Evolutionary conservation across 352 stramenopile genomes (phyloP).

Genomic region (Phytopythium cucurbitacearum): DNA sequence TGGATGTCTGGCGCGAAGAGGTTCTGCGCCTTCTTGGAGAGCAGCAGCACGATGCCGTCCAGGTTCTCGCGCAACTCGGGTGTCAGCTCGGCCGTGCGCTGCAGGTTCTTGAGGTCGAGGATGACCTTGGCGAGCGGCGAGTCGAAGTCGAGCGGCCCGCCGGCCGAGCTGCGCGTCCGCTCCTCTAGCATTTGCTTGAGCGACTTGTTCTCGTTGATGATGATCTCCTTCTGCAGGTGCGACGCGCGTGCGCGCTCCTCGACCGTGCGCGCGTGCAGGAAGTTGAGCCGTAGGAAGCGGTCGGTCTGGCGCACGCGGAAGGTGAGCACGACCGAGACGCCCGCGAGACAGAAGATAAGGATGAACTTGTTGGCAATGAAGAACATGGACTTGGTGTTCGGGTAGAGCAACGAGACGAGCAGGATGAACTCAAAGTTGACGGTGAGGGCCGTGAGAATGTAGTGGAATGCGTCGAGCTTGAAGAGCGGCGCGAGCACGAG

Average conservation of each 20-base stretch:
- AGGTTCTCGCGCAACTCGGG: conserved; percentile 67
- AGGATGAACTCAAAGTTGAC: conserved; percentile 67
- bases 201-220: conserved; percentile 82
- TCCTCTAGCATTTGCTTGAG: conserved; percentile 82
- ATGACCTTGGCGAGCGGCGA: conserved; percentile 80
- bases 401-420: conserved; percentile 56
- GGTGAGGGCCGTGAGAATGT: conserved; percentile 52
- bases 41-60: conserved; percentile 64
- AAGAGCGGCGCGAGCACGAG: conserved; percentile 62
- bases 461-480: conserved; percentile 73
- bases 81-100: conserved; percentile 51
- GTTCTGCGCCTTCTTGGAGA: conserved; percentile 80
- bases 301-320: conserved; percentile 73
- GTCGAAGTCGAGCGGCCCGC: conserved; percentile 59
- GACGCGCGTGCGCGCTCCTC: conserved; percentile 63
- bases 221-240: conserved; percentile 72
- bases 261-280: conserved; percentile 67
- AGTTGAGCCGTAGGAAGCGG: conserved; percentile 70
- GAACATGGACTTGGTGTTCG: conserved; percentile 43
- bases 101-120: conserved; percentile 69
- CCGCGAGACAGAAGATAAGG: conserved; percentile 55
- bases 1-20: conserved; percentile 79
- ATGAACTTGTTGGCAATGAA: conserved; percentile 77
- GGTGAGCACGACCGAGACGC: conserved; percentile 46
- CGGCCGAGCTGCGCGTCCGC: conserved; percentile 22